Evolutionary conservation across 331 rosid species (phyloP), one percentile per base, ranked within the genome.

Genomic region (Telfairia occidentalis): DNA sequence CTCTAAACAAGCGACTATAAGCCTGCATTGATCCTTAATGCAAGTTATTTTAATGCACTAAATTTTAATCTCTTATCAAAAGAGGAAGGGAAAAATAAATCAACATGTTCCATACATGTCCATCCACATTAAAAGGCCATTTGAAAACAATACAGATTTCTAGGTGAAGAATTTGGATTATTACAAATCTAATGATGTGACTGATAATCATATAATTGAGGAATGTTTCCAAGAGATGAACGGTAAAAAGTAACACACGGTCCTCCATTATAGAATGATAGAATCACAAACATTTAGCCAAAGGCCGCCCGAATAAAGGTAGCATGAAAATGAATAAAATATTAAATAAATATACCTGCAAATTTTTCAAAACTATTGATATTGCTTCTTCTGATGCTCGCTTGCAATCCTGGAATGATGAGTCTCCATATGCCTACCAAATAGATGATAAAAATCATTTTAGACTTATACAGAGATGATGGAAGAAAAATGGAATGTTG

Each of bases 331-430:
- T 40, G 35, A 32, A 4, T 8, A 45, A 43, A 48, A 13, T n/a
- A 3, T 24, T 5, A 55, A 1, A 1, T 73, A 29, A 72, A 64
- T 65, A 78, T 78, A 89, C 98, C 96, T 94, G 91, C 81, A 91
- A 84, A 76, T 87, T 91, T 84, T 86, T 88, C 61, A 86, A 79
- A 81, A 89, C 82, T 73, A 78, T 79, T 50, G 92, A 75, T 16
- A 91, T 85, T 60, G 92, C 96, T 86, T 89, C 97, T 86, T 91
- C 98, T 76, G 97, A 94, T 71, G 98, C 97, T 79, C 77, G 88
- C 88, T 90, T 89, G 84, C 97, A 94, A 53, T 94, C 96, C 86
- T 71, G 81, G 84, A 94, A 94, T 19, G 98, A 94, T 46, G 98
- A 88, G 80, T 89, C 87, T 78, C 98, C 98, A 79, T 94, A 91